Evolutionary conservation across 805 yeast genomes (phyloP), one percentile per base, ranked within the genome.

Genomic region (Sugiyamaella marilandica): DNA sequence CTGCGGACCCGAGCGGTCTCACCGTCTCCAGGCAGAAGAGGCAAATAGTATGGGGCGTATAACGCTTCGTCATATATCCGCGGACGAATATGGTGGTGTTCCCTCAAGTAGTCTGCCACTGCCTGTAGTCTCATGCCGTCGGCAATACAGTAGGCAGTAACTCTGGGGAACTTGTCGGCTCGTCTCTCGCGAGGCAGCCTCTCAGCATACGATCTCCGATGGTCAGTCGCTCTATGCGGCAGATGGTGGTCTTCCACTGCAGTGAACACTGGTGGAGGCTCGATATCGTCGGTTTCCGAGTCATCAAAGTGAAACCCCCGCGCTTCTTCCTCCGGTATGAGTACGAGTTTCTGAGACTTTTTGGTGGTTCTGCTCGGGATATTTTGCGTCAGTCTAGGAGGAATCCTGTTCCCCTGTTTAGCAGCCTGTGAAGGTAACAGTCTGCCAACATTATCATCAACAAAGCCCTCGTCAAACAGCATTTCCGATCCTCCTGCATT

Each of bases 11-110:
- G 58, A 29, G 62, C 62, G 35, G 71, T 67, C 53, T 75, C 75
- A 46, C 72, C 74, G 45, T 67, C 63, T 2, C 97, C 97, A 0
- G 96, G 95, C 2, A 89, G 71, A 26, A 91, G 73, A 0, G 98
- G 99, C 37, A 92, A 72, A 29, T 89, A 79, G 63, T 91, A 92
- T 0, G 96, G 95, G 7, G 87, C 92, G 63, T 91, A 92, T 21
- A 94, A 70, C n/a, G 89, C 95, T 61, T 92, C 97, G 68, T 92
- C 97, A 62, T 92, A 92, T 31, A 86, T 66, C 56, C 97, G 74
- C 0, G 97, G 96, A 5, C 87, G 79, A 1, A 91, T 95, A 61
- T 84, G 84, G 68, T 92, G 99, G 43, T 83, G 75, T 7, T 78
- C 72, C 37, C 77, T 72, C 29, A 94, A 70, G 60, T 88, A 92